Evolutionary conservation across 139 green algal genomes (phyloP), one percentile per base, ranked within the genome.

Genomic region (Tetradesmus lagerheimii): DNA sequence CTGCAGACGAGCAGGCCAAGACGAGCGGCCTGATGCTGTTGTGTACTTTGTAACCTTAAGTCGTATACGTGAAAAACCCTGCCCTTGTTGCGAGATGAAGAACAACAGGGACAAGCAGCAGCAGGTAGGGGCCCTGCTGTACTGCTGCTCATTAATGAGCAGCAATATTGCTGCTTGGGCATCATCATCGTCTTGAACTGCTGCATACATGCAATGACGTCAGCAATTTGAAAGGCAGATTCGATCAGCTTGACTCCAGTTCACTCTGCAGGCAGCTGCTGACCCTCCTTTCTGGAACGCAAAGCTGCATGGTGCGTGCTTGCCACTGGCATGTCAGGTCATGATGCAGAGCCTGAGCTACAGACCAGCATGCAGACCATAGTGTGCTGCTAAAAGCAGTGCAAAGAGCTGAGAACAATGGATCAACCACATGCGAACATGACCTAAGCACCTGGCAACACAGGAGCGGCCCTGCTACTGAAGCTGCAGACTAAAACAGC

Each of bases 271-370:
- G 31, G 83, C 57, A 80, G 37, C 57, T 43, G 64, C 38, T 41
- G 62, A 83, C 25, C 77, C 77, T 8, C 77, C 77, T 34, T 83
- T 83, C 39, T 83, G 77, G 77, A 31, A 83, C 18, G 37, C 25
- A 53, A 62, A 83, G 77, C 37, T 62, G 77, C 77, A 83, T 15
- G 77, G 77, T 83, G 38, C 35, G 57, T 71, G 57, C 23, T 71
- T 31, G 20, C 20, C 57, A 71, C 31, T 1, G 57, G n/a, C n/a
- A n/a, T n/a, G n/a, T n/a, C n/a, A n/a, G n/a, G n/a, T n/a, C 57
- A 1, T 71, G 20, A 71, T 71, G 57, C 57, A 71, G 47, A 62
- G 47, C 47, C 4, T 27, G 4, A 71, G 57, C 57, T 71, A 23
- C 57, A 71, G 20, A 4, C n/a, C 15, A 31, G 23, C 1, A n/a